Conservation (phyloP, 2,329 filamentous ascomycete genomes). For the Venturia pyrina region DNA sequence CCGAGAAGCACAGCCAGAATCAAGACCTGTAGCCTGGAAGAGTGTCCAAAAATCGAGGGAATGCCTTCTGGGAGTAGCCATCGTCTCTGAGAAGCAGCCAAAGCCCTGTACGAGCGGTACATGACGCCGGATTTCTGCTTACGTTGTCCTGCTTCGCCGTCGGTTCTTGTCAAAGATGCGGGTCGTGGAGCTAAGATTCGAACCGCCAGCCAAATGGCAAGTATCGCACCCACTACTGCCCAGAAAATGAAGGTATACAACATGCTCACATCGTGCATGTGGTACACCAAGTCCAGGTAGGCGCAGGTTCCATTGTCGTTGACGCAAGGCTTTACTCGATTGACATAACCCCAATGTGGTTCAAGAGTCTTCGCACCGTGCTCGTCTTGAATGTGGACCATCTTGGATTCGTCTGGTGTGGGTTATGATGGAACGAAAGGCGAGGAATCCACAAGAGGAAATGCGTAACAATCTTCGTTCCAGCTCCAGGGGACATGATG, state of each 20-base stretch:
- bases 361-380: not conserved
- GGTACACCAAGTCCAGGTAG: conserved; percentile 48
- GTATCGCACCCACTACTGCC: conserved; percentile 40
- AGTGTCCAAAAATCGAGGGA: conserved; percentile 52
- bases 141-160: conserved; percentile 18
- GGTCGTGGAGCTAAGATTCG: conserved; percentile 22
- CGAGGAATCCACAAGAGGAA: too few species aligned
- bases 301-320: conserved; percentile 48
- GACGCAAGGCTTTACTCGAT: conserved; percentile 39
- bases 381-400: not conserved
- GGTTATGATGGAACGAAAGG: not conserved
- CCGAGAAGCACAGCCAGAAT: conserved; percentile 46
- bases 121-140: conserved; percentile 19
- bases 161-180: conserved; percentile 13
- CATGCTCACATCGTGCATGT: conserved; percentile 44
- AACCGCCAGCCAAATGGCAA: conserved; percentile 34
- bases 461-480: not conserved
- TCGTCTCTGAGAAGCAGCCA: conserved; percentile 34
- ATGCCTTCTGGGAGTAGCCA: conserved; percentile 53
- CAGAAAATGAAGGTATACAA: conserved; percentile 48
- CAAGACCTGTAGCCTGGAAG: conserved; percentile 57
- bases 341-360: conserved; percentile 6
- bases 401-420: not conserved
- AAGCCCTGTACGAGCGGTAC: conserved; percentile 24
- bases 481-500: not conserved